Percentiles rank a stretch among this genome's conserved stretches.
Evolutionary conservation across 768 basidiomycete species (phyloP).

Genomic region (Hortiboletus campestris): DNA sequence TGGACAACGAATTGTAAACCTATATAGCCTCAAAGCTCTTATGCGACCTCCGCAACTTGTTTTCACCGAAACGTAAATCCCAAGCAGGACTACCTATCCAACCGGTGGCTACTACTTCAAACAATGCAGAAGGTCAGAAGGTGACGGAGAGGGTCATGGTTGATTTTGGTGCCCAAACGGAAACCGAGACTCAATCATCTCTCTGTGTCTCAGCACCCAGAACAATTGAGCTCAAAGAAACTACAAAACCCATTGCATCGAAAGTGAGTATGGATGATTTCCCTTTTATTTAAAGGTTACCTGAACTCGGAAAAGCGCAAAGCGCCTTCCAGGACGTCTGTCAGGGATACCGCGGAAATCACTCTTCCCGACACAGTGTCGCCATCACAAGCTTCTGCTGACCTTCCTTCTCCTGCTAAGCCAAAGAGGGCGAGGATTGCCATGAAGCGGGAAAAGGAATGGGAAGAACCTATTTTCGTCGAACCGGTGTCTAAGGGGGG

Average conservation of each 20-base stretch:
- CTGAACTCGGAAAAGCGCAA: slow-evolving; percentile 29
- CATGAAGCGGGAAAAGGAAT: slow-evolving; percentile 30
- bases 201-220: slow-evolving; percentile 7
- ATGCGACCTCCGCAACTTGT: slow-evolving; percentile 35
- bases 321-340: slow-evolving; percentile 21
- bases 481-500: slow-evolving; percentile 2
- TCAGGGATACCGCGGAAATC: slow-evolving; percentile 17
- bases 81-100: background rate
- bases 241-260: slow-evolving; percentile 12
- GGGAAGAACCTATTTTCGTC: slow-evolving; percentile 15
- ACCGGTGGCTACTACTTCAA: background rate
- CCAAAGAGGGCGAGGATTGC: slow-evolving; percentile 31
- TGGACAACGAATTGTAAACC: slow-evolving; percentile 9
- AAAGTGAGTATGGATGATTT: slow-evolving; percentile 16
- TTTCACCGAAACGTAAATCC: slow-evolving; percentile 14
- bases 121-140: background rate
- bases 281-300: background rate
- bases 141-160: slow-evolving; percentile 14
- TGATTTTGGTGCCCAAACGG: slow-evolving; percentile 30
- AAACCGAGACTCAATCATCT: slow-evolving; percentile 16
- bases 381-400: slow-evolving; percentile 14
- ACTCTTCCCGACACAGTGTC: slow-evolving; percentile 7
- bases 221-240: slow-evolving; percentile 21
- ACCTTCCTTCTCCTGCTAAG: slow-evolving; percentile 25
- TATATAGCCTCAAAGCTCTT: slow-evolving; percentile 34